Conservation (phyloP, 169 alveolate genomes). For the Plasmodium yoelii region DNA sequence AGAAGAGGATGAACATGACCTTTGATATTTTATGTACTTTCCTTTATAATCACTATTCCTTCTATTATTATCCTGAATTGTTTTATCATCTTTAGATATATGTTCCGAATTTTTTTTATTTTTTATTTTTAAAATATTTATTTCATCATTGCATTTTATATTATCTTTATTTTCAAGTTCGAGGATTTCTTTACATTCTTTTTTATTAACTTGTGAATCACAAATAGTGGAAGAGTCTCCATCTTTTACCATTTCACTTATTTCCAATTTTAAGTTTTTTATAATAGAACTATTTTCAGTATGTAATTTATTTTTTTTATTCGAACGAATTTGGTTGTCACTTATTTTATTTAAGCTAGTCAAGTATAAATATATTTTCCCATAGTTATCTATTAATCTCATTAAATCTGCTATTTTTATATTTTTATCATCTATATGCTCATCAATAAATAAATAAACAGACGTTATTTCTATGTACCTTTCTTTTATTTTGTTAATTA, state of each 20-base stretch:
- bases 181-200: not conserved
- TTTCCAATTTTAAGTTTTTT: not conserved
- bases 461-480: not conserved
- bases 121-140: conserved; percentile 11
- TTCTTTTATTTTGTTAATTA: conserved; percentile 7
- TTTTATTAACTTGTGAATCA: not conserved
- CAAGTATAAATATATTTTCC: conserved; percentile 16
- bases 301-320: not conserved
- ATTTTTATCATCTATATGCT: not conserved
- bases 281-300: conserved; percentile 8
- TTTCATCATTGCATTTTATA: not conserved
- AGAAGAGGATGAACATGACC: not conserved
- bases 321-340: not conserved
- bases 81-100: too few species aligned
- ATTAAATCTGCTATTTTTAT: conserved; percentile 14
- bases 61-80: not conserved
- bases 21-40: not conserved
- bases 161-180: not conserved
- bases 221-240: not conserved
- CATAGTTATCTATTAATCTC: conserved; percentile 29
- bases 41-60: not conserved
- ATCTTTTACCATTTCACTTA: not conserved
- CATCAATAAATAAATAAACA: conserved; percentile 18
- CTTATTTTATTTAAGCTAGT: not conserved
- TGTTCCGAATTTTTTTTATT: not conserved